A percentile compares a stretch with the other conserved stretches of the same genome.
Evolutionary conservation across 2,329 filamentous ascomycete genomes (phyloP).

Genomic region (Stylonectria norvegica): DNA sequence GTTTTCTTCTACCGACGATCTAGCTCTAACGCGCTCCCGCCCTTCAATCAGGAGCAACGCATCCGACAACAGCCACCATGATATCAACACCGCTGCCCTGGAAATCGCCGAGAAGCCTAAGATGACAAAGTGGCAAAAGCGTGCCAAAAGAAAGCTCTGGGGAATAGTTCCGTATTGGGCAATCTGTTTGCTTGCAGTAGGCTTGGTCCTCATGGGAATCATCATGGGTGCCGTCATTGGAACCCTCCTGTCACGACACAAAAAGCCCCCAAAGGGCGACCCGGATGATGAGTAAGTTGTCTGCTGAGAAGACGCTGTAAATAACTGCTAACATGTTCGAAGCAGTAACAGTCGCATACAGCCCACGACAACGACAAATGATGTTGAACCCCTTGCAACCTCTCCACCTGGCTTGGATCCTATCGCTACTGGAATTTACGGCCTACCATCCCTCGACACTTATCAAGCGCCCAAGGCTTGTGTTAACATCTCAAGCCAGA

Average conservation of each 20-base stretch:
- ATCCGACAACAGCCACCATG: constrained; percentile 50
- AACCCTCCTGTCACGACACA: constrained; percentile 34
- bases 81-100: constrained; percentile 51
- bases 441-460: constrained; percentile 52
- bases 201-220: constrained; percentile 50
- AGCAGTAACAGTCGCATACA: no score
- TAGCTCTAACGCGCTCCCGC: constrained; percentile 48
- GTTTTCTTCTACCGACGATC: constrained; percentile 54
- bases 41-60: constrained; percentile 48
- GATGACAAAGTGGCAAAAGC: constrained; percentile 49
- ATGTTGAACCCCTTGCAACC: constrained; percentile 50
- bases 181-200: constrained; percentile 47
- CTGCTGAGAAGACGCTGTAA: constrained; percentile 1
- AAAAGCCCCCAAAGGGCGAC: constrained; percentile 10
- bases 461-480: constrained; percentile 52
- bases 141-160: constrained; percentile 54
- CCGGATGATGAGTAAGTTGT: constrained; percentile 1
- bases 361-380: constrained; percentile 38
- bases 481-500: constrained; percentile 52
- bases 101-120: constrained; percentile 46
- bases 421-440: constrained; percentile 54
- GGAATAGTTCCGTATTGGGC: constrained; percentile 62
- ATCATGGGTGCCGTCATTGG: constrained; percentile 58
- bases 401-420: constrained; percentile 49
- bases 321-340: constrained; percentile 14